Evolutionary conservation across 768 basidiomycete species (phyloP).

Genomic region (Paxillus ammoniavirescens): DNA sequence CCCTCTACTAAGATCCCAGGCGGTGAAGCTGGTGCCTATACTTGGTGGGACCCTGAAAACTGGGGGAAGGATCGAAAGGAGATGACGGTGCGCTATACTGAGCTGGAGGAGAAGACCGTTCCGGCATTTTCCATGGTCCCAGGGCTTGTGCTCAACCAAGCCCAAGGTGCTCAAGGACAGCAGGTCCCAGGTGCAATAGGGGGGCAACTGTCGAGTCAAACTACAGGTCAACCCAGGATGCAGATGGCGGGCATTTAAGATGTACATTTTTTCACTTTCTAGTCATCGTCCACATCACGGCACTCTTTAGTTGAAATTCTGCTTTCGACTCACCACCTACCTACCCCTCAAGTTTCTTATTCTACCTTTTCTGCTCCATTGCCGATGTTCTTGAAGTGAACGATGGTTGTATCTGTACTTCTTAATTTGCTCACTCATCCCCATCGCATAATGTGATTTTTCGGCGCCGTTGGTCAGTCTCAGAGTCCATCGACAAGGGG

Average conservation of each 20-base stretch:
- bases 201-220: constrained; percentile 24
- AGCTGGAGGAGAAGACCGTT: constrained; percentile 69
- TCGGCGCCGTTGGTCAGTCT: constrained; percentile 16
- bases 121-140: constrained; percentile 59
- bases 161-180: constrained; percentile 37
- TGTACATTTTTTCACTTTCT: constrained; percentile 4
- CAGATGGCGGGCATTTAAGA: constrained; percentile 34
- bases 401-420: constrained; percentile 39
- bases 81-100: constrained; percentile 71
- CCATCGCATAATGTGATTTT: constrained; percentile 20
- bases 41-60: constrained; percentile 84
- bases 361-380: constrained; percentile 20
- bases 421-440: constrained; percentile 31
- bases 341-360: constrained; percentile 18
- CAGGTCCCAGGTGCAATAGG: constrained; percentile 34
- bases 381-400: constrained; percentile 32
- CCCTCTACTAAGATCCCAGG: constrained; percentile 76
- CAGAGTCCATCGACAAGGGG: not conserved
- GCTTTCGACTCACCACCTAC: constrained; percentile 4
- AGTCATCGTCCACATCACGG: constrained; percentile 11
- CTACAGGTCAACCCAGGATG: constrained; percentile 31
- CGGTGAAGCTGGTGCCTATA: constrained; percentile 86
- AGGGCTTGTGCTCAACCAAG: constrained; percentile 42
- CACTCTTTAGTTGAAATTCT: constrained; percentile 1
- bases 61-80: constrained; percentile 78